Base-by-base conservation (phyloP, 495 filamentous ascomycete species). In the Sporormia fimetaria region DNA sequence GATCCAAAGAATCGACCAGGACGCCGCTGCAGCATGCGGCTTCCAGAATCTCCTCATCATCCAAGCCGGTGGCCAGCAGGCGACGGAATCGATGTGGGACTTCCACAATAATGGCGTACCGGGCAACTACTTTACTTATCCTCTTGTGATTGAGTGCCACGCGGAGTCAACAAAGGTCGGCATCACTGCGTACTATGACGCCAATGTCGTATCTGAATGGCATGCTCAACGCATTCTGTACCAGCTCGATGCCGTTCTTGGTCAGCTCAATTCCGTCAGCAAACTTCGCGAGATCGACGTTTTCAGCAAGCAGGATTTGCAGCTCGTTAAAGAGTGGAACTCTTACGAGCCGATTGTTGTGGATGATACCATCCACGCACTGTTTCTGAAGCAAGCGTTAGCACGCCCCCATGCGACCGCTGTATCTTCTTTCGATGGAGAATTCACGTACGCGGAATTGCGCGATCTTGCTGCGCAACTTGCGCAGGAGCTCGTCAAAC, bases 21-120 rank as follows among this genome's bases (percentile, higher is more conserved):
- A 82, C 47, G 71, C 79, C 3, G 64, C 71, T 23, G 63, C 73
- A 45, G 79, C 79, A 10, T 81, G 77, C 40, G 76, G 80, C 39
- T 68, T 79, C 32, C 64, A 69, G n/a, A 79, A 67, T 35, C 60
- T 76, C 6, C 57, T 79, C 7, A 69, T 71, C 8, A 67, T 81
- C 16, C 66, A 79, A 36, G 57, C 67, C 0, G 60, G 51, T 17
- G 36, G 41, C 3, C 23, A 40, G 38, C 29, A 44, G 12, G 45
- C 40, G 6, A 10, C 42, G 7, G 55, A 55, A 38, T 27, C 47
- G 15, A 38, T 56, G 21, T 37, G 62, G 38, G 33, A 34, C 32
- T 54, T 55, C 22, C 33, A 47, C 16, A 40, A 41, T 24, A 47
- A 43, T 10, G 39, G 44, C 37, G 31, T 45, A n/a, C 39, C 34